Percentiles rank a stretch among this genome's conserved stretches.
Conservation (phyloP, 2,329 filamentous ascomycete species). For the Ophiocordyceps camponoti-leonardi region DNA sequence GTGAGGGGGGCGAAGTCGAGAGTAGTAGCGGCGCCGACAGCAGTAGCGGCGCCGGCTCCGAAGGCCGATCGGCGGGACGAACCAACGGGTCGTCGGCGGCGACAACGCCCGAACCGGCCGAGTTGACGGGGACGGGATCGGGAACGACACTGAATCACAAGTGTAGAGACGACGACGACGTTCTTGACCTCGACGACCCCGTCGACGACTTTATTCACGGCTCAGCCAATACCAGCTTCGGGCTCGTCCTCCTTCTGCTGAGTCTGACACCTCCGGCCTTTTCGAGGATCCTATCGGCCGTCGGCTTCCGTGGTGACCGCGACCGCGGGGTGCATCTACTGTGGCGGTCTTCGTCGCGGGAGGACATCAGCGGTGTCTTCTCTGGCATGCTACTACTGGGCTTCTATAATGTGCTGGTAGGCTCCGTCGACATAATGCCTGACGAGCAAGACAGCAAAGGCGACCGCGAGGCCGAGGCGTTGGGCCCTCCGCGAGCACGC, state of each 20-base stretch:
- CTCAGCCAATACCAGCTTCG: constrained; percentile 81
- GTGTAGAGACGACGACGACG: constrained; percentile 30
- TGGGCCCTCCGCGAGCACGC: constrained; percentile 55
- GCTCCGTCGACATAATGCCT: constrained; percentile 75
- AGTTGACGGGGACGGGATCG: not conserved
- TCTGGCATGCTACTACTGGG: constrained; percentile 64
- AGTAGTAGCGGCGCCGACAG: not conserved
- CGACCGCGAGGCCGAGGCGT: constrained; percentile 25
- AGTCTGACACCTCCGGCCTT: constrained; percentile 88
- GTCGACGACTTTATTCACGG: constrained; percentile 71
- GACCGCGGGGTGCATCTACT: constrained; percentile 69
- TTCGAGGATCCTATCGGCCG: constrained; percentile 66
- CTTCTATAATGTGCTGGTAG: constrained; percentile 78
- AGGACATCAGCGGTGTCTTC: constrained; percentile 86
- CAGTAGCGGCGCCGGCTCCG: not conserved
- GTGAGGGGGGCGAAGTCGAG: not conserved
- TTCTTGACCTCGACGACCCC: constrained; percentile 34
- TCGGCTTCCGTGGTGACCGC: constrained; percentile 82
- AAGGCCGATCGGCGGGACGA: not conserved
- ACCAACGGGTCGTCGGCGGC: constrained; percentile 5
- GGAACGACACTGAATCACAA: not conserved
- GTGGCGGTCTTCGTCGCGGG: constrained; percentile 74
- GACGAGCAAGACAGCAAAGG: constrained; percentile 36
- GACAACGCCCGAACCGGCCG: constrained; percentile 5
- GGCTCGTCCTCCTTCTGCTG: constrained; percentile 70